Evolutionary conservation across 148 eudicot species (phyloP), one percentile per base, ranked within the genome.

Genomic region (Amaranthus cruentus): DNA sequence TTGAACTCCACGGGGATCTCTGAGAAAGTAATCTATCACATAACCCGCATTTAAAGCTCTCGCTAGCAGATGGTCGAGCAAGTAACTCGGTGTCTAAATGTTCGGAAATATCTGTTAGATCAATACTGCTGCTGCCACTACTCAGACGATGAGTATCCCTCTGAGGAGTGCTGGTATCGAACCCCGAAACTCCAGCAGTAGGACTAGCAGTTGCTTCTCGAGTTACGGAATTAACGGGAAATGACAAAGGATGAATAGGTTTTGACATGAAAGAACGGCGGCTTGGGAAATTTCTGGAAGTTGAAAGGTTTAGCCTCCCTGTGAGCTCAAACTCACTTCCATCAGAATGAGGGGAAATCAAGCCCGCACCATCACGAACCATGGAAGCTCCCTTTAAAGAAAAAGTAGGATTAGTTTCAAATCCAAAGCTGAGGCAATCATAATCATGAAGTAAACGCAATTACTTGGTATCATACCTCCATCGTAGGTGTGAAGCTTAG

Each of bases 11-110:
- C 9, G 98, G 96, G 4, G 97, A 95, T 80, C 96, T 86, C 43
- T 95, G 97, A 42, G 98, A 91, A 67, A 95, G 98, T 69, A 85
- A 76, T 73, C 93, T 86, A 66, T 91, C 98, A 72, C 98, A 91
- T 53, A 91, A 78, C 12, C 88, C 90, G 71, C 97, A 91, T 82
- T 80, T 86, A 48, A 76, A 74, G 52, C 75, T 47, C 62, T 79
- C 85, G 7, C 84, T 51, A 7, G 76, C 84, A 73, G 62, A 74
- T 55, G 79, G 72, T 68, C 77, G 86, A 15, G 58, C 42, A 6
- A 77, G 71, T 56, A 78, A 80, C 65, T 91, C 89, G 3, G 85
- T 72, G 14, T 88, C 91, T 47, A 82, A 73, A 13, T 73, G 80
- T 77, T 83, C 93, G 2, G 91, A 77, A 50, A 83, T 78, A 74